These are phyloP conservation scores for Podaxis sp. DNA, from an alignment of 768 basidiomycete genomes.

Conservation along the genomic window DNA sequence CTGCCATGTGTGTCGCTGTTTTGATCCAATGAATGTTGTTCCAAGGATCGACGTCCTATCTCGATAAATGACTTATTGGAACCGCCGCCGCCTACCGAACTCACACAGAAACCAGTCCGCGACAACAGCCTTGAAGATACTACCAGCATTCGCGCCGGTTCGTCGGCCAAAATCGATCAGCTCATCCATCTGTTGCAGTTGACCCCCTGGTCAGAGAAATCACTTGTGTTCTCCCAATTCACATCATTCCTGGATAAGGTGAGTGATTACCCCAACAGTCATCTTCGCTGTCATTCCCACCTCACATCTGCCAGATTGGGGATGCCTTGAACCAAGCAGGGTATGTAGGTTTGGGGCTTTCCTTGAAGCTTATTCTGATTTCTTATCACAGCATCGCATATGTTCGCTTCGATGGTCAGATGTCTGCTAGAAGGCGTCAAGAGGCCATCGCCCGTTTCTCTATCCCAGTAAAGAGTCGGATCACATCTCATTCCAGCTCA, in stretches of 20 bases:
- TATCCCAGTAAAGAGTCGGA: conserved; percentile 50
- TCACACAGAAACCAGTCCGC: conserved; percentile 57
- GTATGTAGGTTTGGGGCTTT: conserved; percentile 32
- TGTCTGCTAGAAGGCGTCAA: conserved; percentile 79
- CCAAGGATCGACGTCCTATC: conserved; percentile 70
- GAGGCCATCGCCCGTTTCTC: conserved; percentile 76
- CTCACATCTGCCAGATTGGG: conserved; percentile 50
- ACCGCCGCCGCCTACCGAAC: conserved; percentile 63
- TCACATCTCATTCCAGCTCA: not conserved
- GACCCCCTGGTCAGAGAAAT: conserved; percentile 71
- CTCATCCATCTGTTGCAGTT: conserved; percentile 70
- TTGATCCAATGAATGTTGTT: conserved; percentile 8
- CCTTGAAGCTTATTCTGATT: not conserved
- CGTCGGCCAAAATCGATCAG: conserved; percentile 87
- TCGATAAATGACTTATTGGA: conserved; percentile 56
- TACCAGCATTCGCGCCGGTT: conserved; percentile 43
- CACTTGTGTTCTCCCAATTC: conserved; percentile 88
- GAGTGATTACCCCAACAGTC: not conserved
- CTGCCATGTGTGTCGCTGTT: not conserved
- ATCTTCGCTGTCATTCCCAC: not conserved
- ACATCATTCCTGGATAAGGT: conserved; percentile 85
- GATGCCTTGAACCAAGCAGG: conserved; percentile 65
- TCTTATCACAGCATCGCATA: conserved; percentile 57
- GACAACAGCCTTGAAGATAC: conserved; percentile 40
- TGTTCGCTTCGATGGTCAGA: conserved; percentile 81